Evolutionary conservation across 345 rosid species (phyloP), one percentile per base, ranked within the genome.

Genomic region (Dimocarpus longan): DNA sequence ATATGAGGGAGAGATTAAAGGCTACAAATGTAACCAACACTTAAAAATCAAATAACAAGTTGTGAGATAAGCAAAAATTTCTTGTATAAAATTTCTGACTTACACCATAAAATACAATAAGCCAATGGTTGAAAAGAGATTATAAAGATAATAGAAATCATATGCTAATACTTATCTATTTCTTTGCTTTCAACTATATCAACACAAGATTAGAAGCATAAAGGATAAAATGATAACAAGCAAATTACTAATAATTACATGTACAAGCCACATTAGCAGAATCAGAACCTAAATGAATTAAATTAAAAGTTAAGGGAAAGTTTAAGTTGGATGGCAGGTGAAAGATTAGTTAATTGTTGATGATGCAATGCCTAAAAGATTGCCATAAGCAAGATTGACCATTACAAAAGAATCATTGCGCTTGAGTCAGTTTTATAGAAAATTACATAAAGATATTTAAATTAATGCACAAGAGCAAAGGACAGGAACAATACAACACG

Each of bases 341-440:
- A 54, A 39, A 63, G 79, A 75, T 60, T 22, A 72, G 84, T 81
- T 66, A 94, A 97, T 97, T 71, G 97, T 91, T 69, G 99, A 96
- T 74, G 98, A 93, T 60, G 93, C 95, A 74, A 91, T 84, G 82
- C 99, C 99, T 9, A 97, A 95, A 80, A 96, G 89, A 86, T 98
- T 90, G 78, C 99, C 99, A 77, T 94, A 91, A 24, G 90, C 88
- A 75, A 96, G 95, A 83, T 95, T 87, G 64, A 84, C 89, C 77
- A 86, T 65, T 77, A 78, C 62, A 67, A 85, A 67, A 19, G 97
- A 83, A 87, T 96, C 99, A 70, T 80, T 73, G 10, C 92, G 93
- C 93, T 98, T 96, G 85, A 13, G 71, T 68, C 48, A 73, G 80
- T 42, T 75, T 43, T 39, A 79, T 8, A 68, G 37, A 62, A 44